Evolutionary conservation across 2,329 filamentous ascomycete genomes (phyloP).

Genomic region (Botrytis fragariae): DNA sequence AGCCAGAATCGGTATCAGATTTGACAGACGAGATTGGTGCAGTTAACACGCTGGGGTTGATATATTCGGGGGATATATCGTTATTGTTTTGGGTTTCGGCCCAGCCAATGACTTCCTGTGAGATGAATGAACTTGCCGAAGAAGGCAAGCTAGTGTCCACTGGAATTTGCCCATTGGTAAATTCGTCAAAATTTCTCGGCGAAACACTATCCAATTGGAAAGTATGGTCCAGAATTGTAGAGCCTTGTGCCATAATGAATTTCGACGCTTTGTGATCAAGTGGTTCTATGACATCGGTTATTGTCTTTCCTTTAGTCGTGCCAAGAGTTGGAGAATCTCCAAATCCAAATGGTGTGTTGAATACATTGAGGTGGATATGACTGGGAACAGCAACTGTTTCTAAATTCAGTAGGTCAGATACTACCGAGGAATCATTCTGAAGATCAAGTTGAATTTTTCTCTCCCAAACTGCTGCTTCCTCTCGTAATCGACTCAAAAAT

Average conservation of each 20-base stretch:
- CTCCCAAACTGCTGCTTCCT: slow-evolving; percentile 2
- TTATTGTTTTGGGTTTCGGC: background rate
- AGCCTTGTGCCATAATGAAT: background rate
- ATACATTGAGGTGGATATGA: background rate
- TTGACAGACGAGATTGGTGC: background rate
- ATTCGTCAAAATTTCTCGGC: background rate
- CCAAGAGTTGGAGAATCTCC: slow-evolving; percentile 12
- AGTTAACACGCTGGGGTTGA: slow-evolving; percentile 5
- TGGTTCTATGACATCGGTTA: background rate
- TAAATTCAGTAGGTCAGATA: background rate
- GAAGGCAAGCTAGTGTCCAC: background rate
- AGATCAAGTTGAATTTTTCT: background rate
- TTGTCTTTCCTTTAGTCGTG: background rate
- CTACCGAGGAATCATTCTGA: background rate
- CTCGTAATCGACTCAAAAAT: background rate
- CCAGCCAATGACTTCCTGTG: background rate
- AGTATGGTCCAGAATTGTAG: background rate
- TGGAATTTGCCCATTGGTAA: background rate
- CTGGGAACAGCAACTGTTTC: background rate
- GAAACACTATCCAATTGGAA: background rate
- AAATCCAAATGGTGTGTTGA: background rate
- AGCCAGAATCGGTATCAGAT: slow-evolving; percentile 13
- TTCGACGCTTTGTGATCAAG: background rate
- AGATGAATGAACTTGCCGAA: background rate
- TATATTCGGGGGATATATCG: background rate